These are phyloP conservation scores for Metschnikowia cerradonensis DNA, from an alignment of 805 yeast genomes.

Conservation along the genomic window DNA sequence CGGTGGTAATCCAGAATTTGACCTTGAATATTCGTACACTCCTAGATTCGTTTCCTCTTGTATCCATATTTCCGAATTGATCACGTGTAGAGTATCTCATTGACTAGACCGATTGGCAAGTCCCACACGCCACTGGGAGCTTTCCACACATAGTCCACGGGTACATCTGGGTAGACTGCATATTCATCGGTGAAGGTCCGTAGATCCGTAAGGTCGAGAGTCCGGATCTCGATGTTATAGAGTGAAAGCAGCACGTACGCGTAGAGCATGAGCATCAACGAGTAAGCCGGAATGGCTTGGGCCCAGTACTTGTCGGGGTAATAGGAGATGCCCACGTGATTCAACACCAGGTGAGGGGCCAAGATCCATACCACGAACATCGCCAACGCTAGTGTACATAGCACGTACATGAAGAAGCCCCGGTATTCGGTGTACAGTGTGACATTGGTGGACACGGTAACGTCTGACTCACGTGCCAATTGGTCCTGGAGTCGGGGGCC, in stretches of 20 bases:
- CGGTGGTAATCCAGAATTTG: no score
- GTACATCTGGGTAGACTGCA: constrained; percentile 31
- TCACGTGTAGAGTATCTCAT: constrained; percentile 52
- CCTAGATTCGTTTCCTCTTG: no score
- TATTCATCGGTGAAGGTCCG: constrained; percentile 69
- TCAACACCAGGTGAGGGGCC: constrained; percentile 55
- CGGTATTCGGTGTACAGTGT: constrained; percentile 72
- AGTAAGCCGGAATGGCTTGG: constrained; percentile 65
- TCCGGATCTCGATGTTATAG: constrained; percentile 73
- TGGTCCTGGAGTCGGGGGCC: constrained; percentile 34
- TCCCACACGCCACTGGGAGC: constrained; percentile 88
- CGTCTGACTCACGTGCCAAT: constrained; percentile 63
- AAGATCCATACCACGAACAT: constrained; percentile 70
- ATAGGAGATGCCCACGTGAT: constrained; percentile 55
- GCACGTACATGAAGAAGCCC: constrained; percentile 80
- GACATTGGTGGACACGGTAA: constrained; percentile 47
- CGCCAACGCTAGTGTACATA: constrained; percentile 52
- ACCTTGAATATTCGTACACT: no score
- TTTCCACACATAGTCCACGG: constrained; percentile 41
- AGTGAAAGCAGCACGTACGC: constrained; percentile 65
- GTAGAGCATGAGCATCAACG: constrained; percentile 67
- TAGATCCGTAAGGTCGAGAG: constrained; percentile 54
- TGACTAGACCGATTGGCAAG: constrained; percentile 67
- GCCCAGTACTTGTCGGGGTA: constrained; percentile 95
- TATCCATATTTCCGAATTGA: not conserved